Conservation (phyloP, 75 land plant species). For the Cryptomeria japonica region DNA sequence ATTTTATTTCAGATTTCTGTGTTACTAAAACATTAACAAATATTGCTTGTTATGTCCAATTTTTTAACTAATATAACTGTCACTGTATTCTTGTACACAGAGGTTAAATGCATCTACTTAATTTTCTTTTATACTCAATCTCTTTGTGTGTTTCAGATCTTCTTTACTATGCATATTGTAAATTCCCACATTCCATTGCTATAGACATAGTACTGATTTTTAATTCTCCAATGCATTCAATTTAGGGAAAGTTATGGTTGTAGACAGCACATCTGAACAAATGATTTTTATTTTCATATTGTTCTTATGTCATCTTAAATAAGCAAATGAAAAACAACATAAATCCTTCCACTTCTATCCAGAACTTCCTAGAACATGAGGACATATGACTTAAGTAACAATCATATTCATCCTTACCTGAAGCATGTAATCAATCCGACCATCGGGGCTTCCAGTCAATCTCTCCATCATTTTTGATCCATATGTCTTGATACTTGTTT, state of each 20-base stretch:
- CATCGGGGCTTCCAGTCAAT: slow-evolving; percentile 77
- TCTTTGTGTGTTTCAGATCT: not conserved
- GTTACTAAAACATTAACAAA: no score
- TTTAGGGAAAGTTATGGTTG: not conserved
- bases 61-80: not conserved
- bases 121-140: not conserved
- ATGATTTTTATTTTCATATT: not conserved
- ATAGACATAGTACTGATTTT: not conserved
- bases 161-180: not conserved
- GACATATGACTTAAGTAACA: not conserved
- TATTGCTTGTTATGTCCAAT: not conserved
- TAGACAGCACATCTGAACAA: not conserved
- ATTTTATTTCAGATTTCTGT: no score
- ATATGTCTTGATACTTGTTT: slow-evolving; percentile 63
- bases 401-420: slow-evolving; percentile 49
- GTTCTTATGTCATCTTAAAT: not conserved
- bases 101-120: not conserved
- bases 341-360: not conserved
- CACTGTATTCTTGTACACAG: not conserved
- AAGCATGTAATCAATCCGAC: slow-evolving; percentile 86
- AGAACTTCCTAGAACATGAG: not conserved
- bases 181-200: not conserved
- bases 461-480: slow-evolving; percentile 83
- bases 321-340: not conserved
- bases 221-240: not conserved